Percentiles rank a stretch among this genome's conserved stretches.
Evolutionary conservation across 306 rosid species (phyloP).

Genomic region (Datisca glomerata): DNA sequence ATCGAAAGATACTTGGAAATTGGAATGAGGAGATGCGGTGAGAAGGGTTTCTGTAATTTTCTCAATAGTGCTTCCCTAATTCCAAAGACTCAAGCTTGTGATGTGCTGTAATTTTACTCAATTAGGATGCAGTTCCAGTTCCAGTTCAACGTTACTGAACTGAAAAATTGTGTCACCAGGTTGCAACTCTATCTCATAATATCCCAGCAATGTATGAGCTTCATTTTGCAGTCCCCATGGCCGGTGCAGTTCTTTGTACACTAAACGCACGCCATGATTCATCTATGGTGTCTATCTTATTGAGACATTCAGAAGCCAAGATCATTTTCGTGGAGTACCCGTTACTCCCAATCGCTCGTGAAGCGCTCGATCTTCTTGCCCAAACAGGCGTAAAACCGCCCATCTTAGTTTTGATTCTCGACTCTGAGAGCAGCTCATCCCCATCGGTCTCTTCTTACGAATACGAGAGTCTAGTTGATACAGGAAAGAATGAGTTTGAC

Average conservation of each 20-base stretch:
- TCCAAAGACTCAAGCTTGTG: too few relatives aligned
- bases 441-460: constrained; percentile 22
- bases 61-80: too few relatives aligned
- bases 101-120: too few relatives aligned
- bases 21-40: too few relatives aligned
- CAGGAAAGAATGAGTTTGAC: constrained; percentile 35
- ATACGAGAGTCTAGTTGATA: constrained; percentile 41
- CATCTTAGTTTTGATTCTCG: constrained; percentile 39
- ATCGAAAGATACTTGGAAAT: too few relatives aligned
- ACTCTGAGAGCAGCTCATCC: constrained; percentile 15
- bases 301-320: constrained; percentile 61
- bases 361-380: constrained; percentile 36
- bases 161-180: constrained; percentile 43
- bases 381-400: constrained; percentile 25
- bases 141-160: too few relatives aligned
- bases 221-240: constrained; percentile 94
- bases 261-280: constrained; percentile 61
- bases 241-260: constrained; percentile 68
- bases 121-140: too few relatives aligned
- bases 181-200: constrained; percentile 70
- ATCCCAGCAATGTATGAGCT: constrained; percentile 87
- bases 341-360: constrained; percentile 38
- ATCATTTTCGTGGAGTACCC: constrained; percentile 61
- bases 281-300: constrained; percentile 34
- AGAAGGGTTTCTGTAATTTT: too few relatives aligned